Base-by-base conservation (phyloP, 2,329 filamentous ascomycete genomes). In the Fusarium duplospermum region DNA sequence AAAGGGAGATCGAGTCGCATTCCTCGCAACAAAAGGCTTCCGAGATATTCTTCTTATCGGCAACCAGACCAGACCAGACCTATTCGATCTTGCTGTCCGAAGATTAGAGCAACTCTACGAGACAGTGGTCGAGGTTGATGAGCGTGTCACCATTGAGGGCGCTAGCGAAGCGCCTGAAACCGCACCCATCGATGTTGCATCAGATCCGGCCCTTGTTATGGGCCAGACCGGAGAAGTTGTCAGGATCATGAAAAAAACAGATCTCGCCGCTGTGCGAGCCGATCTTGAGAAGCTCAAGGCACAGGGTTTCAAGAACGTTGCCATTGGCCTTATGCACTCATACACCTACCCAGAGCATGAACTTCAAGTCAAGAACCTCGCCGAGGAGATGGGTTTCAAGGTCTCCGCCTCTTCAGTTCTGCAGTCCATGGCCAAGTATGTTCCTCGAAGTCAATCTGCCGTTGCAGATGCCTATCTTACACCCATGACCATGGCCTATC, bases 11-110 rank as follows among this genome's bases (percentile, higher is more conserved):
- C 87, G 87, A 42, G 91, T 93, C 72, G 93, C 92, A 0, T 87
- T 94, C 76, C 86, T 94, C 2, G 91, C 92, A 0, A 94, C 92
- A 2, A 91, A 90, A 65, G 93, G 93, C 0, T 94, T 94, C 84
- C 89, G 90, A 71, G 92, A 94, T 77, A 91, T 91, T 72, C 83
- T 94, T 6, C 87, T 89, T 31, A 94, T 94, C 75, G 92, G 93
- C 1, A 93, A 94, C 76, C 93, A 94, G 82, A 90, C 90, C 2
- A 86, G 93, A 22, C 93, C 93, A 1, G 88, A 92, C 69, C 92
- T 94, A 63, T 94, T 94, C 73, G 92, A 94, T 76, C 84, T 94
- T 9, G 90, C 91, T 4, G 93, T 94, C 50, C 83, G 87, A 62
- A 90, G 92, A 63, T 90, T 92, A 1, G 90, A 92, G 58, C 89